Base-by-base conservation (phyloP, 2,329 filamentous ascomycete species). In the Atkinsonella hypoxylon region DNA sequence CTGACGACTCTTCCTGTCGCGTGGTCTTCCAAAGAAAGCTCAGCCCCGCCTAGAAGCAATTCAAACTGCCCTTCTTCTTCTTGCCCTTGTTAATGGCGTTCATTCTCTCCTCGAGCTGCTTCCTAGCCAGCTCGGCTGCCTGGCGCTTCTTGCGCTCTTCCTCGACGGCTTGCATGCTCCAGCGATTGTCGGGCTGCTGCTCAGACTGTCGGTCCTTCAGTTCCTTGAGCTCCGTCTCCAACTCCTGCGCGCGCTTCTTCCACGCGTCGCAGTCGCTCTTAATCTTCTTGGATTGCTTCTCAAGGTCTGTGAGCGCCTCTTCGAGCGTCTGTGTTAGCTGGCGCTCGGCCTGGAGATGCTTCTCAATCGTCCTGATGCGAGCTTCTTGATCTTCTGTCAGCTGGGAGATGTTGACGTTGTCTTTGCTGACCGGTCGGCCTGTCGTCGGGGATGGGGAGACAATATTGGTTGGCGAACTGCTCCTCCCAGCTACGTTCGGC, bases 311-410 rank as follows among this genome's bases (percentile, higher is more conserved):
- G 31, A 98, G 81, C 7, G 93, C 93, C 69, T 97, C 91, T 67
- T 98, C 93, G 39, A 98, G 78, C 2, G 91, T 97, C 45, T 88
- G 85, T 0, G 91, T 98, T 53, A 98, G 82, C 67, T 97, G 91
- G 65, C 95, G 95, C 74, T 98, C 93, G 3, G 93, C 93, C 57
- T 87, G 85, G 22, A 98, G 78, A 63, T 97, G 89, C 73, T 96
- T 97, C 74, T 98, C 91, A 55, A 98, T 95, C 7, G 89, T 94
- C 53, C 87, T 84, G 63, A 98, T 94, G 56, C 90, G 89, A 42
- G 88, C 87, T 65, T 98, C 93, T 66, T 96, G 90, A 60, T 98
- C 93, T 62, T 97, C 91, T 53, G 91, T 81, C 57, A 95, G 78
- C 61, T 96, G 90, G 47, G 83, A 80, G 53, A 84, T 78, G 48